Conservation (phyloP, 495 filamentous ascomycete genomes). For the Penicillium daleae region DNA sequence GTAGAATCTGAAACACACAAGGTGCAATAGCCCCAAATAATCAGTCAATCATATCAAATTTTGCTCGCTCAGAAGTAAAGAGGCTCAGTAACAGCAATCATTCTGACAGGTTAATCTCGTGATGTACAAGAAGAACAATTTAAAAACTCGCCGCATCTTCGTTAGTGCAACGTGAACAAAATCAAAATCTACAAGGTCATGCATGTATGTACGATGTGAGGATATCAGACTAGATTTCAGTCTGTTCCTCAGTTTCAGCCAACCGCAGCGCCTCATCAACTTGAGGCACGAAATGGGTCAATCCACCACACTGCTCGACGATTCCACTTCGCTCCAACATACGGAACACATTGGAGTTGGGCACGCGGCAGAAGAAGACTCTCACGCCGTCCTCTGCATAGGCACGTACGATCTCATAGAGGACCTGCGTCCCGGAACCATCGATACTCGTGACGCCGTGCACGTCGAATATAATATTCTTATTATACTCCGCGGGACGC, state of each 20-base stretch:
- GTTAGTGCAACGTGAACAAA: not conserved
- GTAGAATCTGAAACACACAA: not conserved
- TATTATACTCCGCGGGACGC: slow-evolving; percentile 70
- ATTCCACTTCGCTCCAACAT: slow-evolving; percentile 82
- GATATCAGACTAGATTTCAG: slow-evolving; percentile 15
- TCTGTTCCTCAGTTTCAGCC: slow-evolving; percentile 66
- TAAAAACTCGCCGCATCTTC: not conserved
- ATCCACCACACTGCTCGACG: slow-evolving; percentile 74
- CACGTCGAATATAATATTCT: slow-evolving; percentile 94
- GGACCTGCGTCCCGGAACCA: slow-evolving; percentile 88
- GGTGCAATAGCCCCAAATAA: not conserved
- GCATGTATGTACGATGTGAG: not conserved
- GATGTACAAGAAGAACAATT: not conserved
- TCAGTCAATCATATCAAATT: not conserved
- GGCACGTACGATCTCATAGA: slow-evolving; percentile 81
- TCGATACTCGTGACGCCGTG: slow-evolving; percentile 93
- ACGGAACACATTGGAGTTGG: slow-evolving; percentile 68
- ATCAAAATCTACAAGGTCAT: not conserved
- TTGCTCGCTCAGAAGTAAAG: slow-evolving; percentile 10
- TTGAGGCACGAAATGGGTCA: slow-evolving; percentile 74
- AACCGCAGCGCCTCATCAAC: slow-evolving; percentile 82
- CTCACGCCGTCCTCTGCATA: slow-evolving; percentile 74
- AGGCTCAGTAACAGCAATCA: slow-evolving; percentile 6
- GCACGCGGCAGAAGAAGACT: slow-evolving; percentile 87
- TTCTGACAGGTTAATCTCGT: not conserved